Evolutionary conservation across 2,329 filamentous ascomycete genomes (phyloP).

Genomic region (Botrytis fabae): DNA sequence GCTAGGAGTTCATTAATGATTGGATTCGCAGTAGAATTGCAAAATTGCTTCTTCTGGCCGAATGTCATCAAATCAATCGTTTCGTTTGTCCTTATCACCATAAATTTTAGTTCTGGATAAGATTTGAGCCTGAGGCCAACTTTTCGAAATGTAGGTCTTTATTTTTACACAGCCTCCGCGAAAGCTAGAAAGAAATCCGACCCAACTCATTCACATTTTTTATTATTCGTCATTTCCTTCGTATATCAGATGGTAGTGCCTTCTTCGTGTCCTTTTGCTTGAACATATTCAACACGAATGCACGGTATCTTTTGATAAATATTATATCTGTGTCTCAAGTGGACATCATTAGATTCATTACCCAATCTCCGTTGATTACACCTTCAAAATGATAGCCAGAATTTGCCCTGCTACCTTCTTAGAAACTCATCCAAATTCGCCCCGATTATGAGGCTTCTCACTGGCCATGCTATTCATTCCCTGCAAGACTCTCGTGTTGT

Average conservation of each 20-base stretch:
- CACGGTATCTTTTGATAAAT: no score
- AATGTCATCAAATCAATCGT: constrained; percentile 10
- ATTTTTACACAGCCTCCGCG: background rate
- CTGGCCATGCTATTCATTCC: background rate
- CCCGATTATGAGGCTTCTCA: background rate
- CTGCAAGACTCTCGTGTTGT: background rate
- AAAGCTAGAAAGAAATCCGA: background rate
- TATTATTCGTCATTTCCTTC: background rate
- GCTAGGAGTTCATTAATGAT: background rate
- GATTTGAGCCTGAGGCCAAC: constrained; percentile 6
- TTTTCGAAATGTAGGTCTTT: background rate
- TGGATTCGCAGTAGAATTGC: background rate
- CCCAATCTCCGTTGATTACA: background rate
- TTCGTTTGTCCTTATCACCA: constrained; percentile 8
- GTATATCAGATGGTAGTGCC: background rate
- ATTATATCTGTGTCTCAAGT: constrained; percentile 5
- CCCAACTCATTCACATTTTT: background rate
- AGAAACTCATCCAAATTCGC: background rate
- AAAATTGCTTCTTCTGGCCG: background rate
- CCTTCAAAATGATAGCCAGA: background rate
- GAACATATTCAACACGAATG: background rate
- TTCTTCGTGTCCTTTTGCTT: background rate
- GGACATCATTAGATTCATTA: background rate
- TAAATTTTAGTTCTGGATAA: constrained; percentile 10
- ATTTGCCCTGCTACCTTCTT: background rate